phyloP scores from a whole-genome alignment of 257 asterid genomes.

The Penstemon eatonii region DNA sequence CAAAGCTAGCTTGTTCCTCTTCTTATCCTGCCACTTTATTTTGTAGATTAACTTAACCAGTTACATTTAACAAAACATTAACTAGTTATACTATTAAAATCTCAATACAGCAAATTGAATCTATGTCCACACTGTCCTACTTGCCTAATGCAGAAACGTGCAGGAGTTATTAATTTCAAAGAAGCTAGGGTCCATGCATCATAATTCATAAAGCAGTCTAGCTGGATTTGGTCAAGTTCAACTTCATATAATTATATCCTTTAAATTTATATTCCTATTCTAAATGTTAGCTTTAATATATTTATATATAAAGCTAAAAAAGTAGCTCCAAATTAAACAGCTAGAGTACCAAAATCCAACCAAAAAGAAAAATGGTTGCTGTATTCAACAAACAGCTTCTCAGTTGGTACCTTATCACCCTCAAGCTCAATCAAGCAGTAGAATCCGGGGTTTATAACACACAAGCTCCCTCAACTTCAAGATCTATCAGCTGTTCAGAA shows the following conservation, averaged over 20 bases:
- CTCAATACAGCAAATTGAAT: not conserved
- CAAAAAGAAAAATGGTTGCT: constrained; percentile 63
- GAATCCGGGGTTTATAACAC: constrained; percentile 54
- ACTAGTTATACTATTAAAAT: not conserved
- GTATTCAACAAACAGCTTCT: constrained; percentile 85
- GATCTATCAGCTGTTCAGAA: constrained; percentile 44
- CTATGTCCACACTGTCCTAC: not conserved
- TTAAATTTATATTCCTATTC: not conserved
- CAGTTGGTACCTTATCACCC: constrained; percentile 87
- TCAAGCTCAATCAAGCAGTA: constrained; percentile 79
- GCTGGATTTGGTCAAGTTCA: too few species aligned
- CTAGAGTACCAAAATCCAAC: not conserved
- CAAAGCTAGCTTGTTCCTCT: not conserved
- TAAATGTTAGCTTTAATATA: not conserved
- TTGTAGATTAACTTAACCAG: not conserved
- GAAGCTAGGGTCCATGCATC: constrained; percentile 22
- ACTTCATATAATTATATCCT: not conserved
- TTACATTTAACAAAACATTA: not conserved
- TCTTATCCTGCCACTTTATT: not conserved
- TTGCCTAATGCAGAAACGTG: constrained; percentile 31
- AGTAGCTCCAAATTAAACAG: too few species aligned
- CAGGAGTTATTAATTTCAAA: constrained; percentile 9
- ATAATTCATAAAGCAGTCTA: not conserved
- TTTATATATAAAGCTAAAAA: too few species aligned
- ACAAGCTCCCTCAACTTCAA: constrained; percentile 34